phyloP scores from a whole-genome alignment of 768 basidiomycete genomes.

The Boletellus emodensis region DNA sequence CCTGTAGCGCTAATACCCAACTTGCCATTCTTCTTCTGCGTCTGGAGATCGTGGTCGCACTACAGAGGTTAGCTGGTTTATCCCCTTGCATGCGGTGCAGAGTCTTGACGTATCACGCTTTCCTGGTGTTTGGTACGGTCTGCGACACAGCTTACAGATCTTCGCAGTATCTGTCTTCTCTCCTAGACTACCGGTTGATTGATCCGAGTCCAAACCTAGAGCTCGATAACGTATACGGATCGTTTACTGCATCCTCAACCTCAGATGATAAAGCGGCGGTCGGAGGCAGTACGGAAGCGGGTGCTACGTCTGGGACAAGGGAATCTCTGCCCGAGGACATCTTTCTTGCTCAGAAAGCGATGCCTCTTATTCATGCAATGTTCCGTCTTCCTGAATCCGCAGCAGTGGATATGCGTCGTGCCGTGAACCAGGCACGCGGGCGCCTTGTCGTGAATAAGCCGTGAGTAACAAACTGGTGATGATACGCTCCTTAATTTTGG shows the following conservation, averaged over 20 bases:
- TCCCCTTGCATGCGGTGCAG: neutral
- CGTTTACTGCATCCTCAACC: slow-evolving; percentile 22
- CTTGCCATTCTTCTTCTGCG: slow-evolving; percentile 81
- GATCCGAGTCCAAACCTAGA: slow-evolving; percentile 49
- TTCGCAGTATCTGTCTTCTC: slow-evolving; percentile 60
- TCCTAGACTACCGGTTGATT: slow-evolving; percentile 54
- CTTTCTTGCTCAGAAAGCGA: slow-evolving; percentile 49
- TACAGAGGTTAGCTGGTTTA: slow-evolving; percentile 53
- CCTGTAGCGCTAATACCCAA: slow-evolving; percentile 74
- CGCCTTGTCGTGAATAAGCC: slow-evolving; percentile 20
- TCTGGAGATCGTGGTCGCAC: slow-evolving; percentile 83
- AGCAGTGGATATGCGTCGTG: slow-evolving; percentile 54
- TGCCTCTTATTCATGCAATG: slow-evolving; percentile 46
- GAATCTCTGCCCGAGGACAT: slow-evolving; percentile 26
- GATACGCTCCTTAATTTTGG: slow-evolving; percentile 13
- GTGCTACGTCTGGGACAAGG: neutral
- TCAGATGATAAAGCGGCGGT: slow-evolving; percentile 5
- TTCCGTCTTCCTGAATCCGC: slow-evolving; percentile 46
- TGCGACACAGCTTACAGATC: slow-evolving; percentile 56
- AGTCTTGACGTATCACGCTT: neutral
- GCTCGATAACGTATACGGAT: slow-evolving; percentile 56
- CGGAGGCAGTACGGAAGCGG: neutral
- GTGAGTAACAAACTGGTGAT: slow-evolving; percentile 11
- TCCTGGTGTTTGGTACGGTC: slow-evolving; percentile 1
- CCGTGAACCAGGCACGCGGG: slow-evolving; percentile 52